Conservation (phyloP, 2,329 filamentous ascomycete genomes). For the Fusarium illudens region DNA sequence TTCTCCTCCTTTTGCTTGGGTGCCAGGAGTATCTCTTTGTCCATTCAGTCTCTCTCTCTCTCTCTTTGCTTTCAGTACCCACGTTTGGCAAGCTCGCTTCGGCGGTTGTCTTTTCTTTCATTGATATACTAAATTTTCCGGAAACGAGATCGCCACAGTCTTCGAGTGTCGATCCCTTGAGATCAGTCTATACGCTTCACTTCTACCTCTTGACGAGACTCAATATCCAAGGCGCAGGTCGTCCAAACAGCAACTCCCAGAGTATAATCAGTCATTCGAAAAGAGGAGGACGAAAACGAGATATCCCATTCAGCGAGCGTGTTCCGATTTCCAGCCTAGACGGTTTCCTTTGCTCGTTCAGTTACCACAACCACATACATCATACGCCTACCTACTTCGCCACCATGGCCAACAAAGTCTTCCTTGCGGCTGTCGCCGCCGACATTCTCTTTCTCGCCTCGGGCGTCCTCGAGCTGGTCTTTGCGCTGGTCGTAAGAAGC, state of each 20-base stretch:
- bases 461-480: slow-evolving; percentile 63
- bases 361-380: too few relatives aligned
- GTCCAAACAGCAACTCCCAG: slow-evolving; percentile 28
- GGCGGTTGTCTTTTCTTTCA: slow-evolving; percentile 16
- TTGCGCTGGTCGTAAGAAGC: slow-evolving; percentile 62
- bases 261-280: not conserved
- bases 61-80: slow-evolving; percentile 17
- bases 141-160: slow-evolving; percentile 9
- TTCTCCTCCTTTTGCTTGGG: slow-evolving; percentile 5
- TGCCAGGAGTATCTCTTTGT: not conserved
- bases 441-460: slow-evolving; percentile 62
- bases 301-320: not conserved
- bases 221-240: slow-evolving; percentile 38
- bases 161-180: slow-evolving; percentile 29
- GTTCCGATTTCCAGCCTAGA: not conserved
- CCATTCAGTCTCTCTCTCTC: slow-evolving; percentile 14
- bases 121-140: not conserved
- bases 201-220: slow-evolving; percentile 38
- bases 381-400: not conserved
- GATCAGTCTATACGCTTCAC: slow-evolving; percentile 14
- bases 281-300: slow-evolving; percentile 2
- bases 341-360: slow-evolving; percentile 1
- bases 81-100: slow-evolving; percentile 25
- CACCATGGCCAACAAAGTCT: slow-evolving; percentile 64
- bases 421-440: slow-evolving; percentile 57